A percentile compares a stretch with the other conserved stretches of the same genome.
These are phyloP conservation scores for Salix brachista DNA, from an alignment of 345 rosid genomes.

Conservation along the genomic window DNA sequence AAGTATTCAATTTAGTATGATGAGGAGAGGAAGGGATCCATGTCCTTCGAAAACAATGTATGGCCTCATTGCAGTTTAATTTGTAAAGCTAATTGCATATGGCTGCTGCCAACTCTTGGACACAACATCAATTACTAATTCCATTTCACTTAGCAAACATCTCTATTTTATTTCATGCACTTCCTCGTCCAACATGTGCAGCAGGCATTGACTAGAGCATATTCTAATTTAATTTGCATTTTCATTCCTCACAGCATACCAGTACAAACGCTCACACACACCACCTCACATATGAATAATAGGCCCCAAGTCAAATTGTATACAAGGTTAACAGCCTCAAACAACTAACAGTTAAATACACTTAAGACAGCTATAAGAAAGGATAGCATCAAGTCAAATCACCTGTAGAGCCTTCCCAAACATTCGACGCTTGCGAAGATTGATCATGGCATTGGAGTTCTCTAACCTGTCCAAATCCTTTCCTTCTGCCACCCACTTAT, in stretches of 20 bases:
- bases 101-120: neutral
- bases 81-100: neutral
- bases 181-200: neutral
- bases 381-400: slow-evolving; percentile 9
- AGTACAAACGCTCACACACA: neutral
- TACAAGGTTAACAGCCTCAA: neutral
- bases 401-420: slow-evolving; percentile 89
- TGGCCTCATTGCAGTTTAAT: neutral
- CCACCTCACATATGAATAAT: neutral
- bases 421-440: slow-evolving; percentile 74
- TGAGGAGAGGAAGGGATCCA: neutral
- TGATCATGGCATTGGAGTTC: slow-evolving; percentile 33
- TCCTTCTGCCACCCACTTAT: slow-evolving; percentile 68
- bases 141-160: neutral
- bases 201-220: neutral
- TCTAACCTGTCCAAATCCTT: slow-evolving; percentile 40
- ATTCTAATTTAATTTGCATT: neutral
- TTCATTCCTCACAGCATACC: no score
- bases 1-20: neutral
- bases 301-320: neutral
- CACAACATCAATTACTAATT: neutral
- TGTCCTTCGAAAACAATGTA: neutral
- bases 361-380: neutral
- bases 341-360: neutral
- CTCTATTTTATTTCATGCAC: neutral